Conservation (phyloP, 768 basidiomycete genomes). For the Amanita subjunquillea region DNA sequence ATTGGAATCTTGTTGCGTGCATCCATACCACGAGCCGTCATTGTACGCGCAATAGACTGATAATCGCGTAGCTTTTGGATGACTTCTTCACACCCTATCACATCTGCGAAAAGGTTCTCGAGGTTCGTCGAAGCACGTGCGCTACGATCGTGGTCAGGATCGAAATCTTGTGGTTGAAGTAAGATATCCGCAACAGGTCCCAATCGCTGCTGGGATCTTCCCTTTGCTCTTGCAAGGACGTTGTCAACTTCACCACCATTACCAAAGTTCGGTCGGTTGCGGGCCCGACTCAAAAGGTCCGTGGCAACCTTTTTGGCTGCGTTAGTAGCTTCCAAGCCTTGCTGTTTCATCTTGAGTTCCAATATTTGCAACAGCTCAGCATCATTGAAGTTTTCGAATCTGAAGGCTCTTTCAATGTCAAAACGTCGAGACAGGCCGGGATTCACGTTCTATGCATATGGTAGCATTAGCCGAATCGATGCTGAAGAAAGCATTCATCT, state of each 20-base stretch:
- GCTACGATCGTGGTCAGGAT: slow-evolving; percentile 46
- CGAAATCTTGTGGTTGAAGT: slow-evolving; percentile 54
- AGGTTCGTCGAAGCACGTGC: slow-evolving; percentile 40
- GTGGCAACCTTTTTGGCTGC: slow-evolving; percentile 48
- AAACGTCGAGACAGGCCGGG: slow-evolving; percentile 59
- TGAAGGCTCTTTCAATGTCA: slow-evolving; percentile 57
- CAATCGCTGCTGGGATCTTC: slow-evolving; percentile 30
- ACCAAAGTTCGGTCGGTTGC: slow-evolving; percentile 51
- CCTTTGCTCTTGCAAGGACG: slow-evolving; percentile 39
- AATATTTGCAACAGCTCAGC: slow-evolving; percentile 41
- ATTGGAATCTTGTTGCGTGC: slow-evolving; percentile 46
- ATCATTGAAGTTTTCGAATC: slow-evolving; percentile 56
- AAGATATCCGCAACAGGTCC: slow-evolving; percentile 24
- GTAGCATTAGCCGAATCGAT: not conserved
- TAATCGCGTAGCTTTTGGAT: slow-evolving; percentile 37
- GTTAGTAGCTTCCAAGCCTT: slow-evolving; percentile 47
- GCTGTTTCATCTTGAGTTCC: slow-evolving; percentile 42
- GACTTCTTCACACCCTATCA: slow-evolving; percentile 50
- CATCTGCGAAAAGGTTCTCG: slow-evolving; percentile 46
- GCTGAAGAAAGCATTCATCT: slow-evolving; percentile 3
- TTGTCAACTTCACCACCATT: slow-evolving; percentile 62
- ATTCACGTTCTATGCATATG: slow-evolving; percentile 46
- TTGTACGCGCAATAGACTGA: slow-evolving; percentile 36
- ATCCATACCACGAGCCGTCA: slow-evolving; percentile 32
- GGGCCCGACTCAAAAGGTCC: slow-evolving; percentile 28